phyloP scores from a whole-genome alignment of 1,284 basidiomycete genomes.

The Macrocystidia cucumis region DNA sequence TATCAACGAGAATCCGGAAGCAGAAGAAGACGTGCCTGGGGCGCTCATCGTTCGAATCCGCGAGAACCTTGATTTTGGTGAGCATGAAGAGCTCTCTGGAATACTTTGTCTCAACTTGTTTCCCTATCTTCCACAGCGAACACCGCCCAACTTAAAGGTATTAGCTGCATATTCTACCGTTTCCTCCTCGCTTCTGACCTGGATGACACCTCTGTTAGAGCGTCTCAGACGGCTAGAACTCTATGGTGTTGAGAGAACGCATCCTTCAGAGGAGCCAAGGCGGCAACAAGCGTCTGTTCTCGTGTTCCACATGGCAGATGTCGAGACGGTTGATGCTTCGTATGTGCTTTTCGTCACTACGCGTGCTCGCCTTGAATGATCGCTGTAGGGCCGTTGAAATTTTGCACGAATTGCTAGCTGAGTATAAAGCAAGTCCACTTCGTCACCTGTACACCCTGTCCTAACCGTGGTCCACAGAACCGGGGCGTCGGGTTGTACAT shows the following conservation, averaged over 20 bases:
- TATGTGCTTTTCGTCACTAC: conserved; percentile 29
- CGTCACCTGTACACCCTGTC: neutral
- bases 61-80: conserved; percentile 79
- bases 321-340: conserved; percentile 82
- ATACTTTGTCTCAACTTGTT: neutral
- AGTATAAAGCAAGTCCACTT: conserved; percentile 62
- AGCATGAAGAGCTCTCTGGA: conserved; percentile 12
- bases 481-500: conserved; percentile 74
- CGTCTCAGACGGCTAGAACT: conserved; percentile 76
- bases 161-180: neutral
- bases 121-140: conserved; percentile 48
- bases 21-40: conserved; percentile 69
- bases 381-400: conserved; percentile 74
- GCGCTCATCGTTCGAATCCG: conserved; percentile 77
- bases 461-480: conserved; percentile 26
- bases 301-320: conserved; percentile 87
- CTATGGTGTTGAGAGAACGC: conserved; percentile 69
- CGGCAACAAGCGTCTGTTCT: conserved; percentile 70
- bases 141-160: conserved; percentile 81
- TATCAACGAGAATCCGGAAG: conserved; percentile 71
- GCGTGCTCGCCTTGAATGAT: neutral
- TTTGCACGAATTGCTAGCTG: conserved; percentile 71
- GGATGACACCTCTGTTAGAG: conserved; percentile 33
- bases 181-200: conserved; percentile 1
- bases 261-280: conserved; percentile 82